These are phyloP conservation scores for Populus deltoides DNA, from an alignment of 345 rosid species.

Conservation along the genomic window DNA sequence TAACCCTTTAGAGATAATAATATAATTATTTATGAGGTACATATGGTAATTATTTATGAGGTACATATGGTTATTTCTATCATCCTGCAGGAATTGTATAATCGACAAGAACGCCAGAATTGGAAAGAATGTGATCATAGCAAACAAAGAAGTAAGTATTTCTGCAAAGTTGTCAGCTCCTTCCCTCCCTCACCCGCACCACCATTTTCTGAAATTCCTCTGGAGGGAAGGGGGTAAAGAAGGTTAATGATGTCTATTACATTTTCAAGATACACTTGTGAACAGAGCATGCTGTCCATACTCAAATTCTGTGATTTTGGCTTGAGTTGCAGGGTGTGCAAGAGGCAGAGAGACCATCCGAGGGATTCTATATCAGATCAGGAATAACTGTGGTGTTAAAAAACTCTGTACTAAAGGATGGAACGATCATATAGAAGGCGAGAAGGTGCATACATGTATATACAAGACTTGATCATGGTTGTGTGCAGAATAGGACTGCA, in stretches of 20 bases:
- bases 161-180: too few relatives aligned
- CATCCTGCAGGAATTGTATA: conserved; percentile 63
- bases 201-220: too few relatives aligned
- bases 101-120: conserved; percentile 80
- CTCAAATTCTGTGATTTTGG: background rate
- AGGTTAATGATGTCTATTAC: too few relatives aligned
- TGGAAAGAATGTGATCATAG: conserved; percentile 67
- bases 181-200: too few relatives aligned
- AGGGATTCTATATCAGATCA: conserved; percentile 80
- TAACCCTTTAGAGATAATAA: background rate
- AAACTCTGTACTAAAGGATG: conserved; percentile 58
- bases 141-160: conserved; percentile 66
- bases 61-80: background rate
- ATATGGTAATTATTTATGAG: background rate
- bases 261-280: too few relatives aligned
- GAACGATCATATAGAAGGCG: conserved; percentile 47
- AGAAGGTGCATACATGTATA: background rate
- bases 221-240: too few relatives aligned
- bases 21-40: background rate
- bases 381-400: conserved; percentile 72
- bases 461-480: background rate
- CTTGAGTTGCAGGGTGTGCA: conserved; percentile 52
- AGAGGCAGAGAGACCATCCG: conserved; percentile 75
- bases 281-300: too few relatives aligned
- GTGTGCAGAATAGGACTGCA: background rate